Evolutionary conservation across 176 grass and related monocot species (phyloP).

Genomic region (Musa acuminata): DNA sequence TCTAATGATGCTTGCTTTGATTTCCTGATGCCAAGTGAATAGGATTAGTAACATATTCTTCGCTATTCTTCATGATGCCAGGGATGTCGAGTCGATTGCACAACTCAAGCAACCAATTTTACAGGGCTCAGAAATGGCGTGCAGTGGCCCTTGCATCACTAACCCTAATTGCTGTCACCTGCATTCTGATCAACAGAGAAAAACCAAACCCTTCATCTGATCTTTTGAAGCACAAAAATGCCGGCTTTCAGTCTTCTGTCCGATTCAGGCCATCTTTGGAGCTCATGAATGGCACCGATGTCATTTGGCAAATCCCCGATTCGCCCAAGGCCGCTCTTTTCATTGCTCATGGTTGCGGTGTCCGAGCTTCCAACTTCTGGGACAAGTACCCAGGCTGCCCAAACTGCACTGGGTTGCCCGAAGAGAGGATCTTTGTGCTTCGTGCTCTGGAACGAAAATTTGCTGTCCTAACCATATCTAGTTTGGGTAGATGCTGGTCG

Average conservation of each 20-base stretch:
- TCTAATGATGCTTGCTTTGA: too few relatives aligned
- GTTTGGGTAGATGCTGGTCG: slow-evolving; percentile 65
- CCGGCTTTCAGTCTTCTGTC: slow-evolving; percentile 9
- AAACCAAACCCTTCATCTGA: background rate
- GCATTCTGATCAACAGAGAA: background rate
- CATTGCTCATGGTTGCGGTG: slow-evolving; percentile 68
- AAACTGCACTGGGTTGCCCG: slow-evolving; percentile 61
- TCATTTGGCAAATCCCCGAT: slow-evolving; percentile 67
- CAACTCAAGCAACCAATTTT: background rate
- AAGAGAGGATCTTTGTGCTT: slow-evolving; percentile 66
- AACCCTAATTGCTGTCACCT: background rate
- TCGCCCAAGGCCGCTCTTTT: slow-evolving; percentile 49
- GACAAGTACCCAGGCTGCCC: slow-evolving; percentile 55
- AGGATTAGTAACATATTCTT: background rate
- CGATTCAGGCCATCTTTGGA: slow-evolving; percentile 43
- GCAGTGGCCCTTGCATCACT: slow-evolving; percentile 6
- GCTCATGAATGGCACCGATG: slow-evolving; percentile 49
- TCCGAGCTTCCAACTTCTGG: slow-evolving; percentile 80
- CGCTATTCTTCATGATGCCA: background rate
- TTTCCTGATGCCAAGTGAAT: too few relatives aligned
- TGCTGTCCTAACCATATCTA: slow-evolving; percentile 63
- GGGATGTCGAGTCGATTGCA: slow-evolving; percentile 9
- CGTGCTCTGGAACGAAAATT: slow-evolving; percentile 53
- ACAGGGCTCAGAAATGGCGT: background rate
- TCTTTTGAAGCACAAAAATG: background rate